phyloP scores from a whole-genome alignment of 352 stramenopile genomes.

The Chrysophaeum taylorii region DNA sequence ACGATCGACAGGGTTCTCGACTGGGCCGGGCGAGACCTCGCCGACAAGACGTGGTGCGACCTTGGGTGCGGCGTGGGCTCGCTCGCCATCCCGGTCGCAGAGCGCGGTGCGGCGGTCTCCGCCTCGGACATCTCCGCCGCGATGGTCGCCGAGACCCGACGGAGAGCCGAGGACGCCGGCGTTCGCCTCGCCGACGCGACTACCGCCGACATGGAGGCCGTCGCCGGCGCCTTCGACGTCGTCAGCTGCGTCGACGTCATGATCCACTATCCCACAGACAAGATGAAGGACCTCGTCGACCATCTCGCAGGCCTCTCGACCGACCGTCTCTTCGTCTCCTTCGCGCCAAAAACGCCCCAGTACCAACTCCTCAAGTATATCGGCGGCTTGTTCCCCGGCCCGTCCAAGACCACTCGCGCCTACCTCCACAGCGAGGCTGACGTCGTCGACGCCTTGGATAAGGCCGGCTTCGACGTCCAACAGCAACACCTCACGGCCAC shows the following conservation, averaged over 20 bases:
- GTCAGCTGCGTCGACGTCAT: conserved; percentile 70
- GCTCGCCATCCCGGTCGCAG: conserved; percentile 61
- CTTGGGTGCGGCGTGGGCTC: conserved; percentile 58
- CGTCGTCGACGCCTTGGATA: conserved; percentile 48
- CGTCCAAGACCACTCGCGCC: conserved; percentile 62
- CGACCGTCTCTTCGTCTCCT: conserved; percentile 60
- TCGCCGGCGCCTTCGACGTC: conserved; percentile 59
- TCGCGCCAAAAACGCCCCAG: conserved; percentile 70
- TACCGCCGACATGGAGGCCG: conserved; percentile 62
- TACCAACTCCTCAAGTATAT: conserved; percentile 65
- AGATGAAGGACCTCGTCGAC: conserved; percentile 63
- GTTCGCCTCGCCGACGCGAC: conserved; percentile 56
- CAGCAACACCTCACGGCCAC: conserved; percentile 64
- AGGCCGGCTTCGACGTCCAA: conserved; percentile 56
- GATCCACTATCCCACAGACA: conserved; percentile 70
- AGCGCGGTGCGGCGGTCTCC: conserved; percentile 56
- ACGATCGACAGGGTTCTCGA: conserved; percentile 73
- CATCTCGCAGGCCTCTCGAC: conserved; percentile 57
- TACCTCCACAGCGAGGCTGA: conserved; percentile 65
- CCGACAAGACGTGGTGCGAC: conserved; percentile 59
- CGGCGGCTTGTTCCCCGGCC: conserved; percentile 66
- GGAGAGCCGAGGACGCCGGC: conserved; percentile 42
- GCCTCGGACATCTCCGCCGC: conserved; percentile 62
- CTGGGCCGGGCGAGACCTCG: conserved; percentile 54
- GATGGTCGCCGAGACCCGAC: conserved; percentile 54